A percentile compares a stretch with the other conserved stretches of the same genome.
Conservation (phyloP, 2,329 filamentous ascomycete species). For the Erysiphe pulchra region DNA sequence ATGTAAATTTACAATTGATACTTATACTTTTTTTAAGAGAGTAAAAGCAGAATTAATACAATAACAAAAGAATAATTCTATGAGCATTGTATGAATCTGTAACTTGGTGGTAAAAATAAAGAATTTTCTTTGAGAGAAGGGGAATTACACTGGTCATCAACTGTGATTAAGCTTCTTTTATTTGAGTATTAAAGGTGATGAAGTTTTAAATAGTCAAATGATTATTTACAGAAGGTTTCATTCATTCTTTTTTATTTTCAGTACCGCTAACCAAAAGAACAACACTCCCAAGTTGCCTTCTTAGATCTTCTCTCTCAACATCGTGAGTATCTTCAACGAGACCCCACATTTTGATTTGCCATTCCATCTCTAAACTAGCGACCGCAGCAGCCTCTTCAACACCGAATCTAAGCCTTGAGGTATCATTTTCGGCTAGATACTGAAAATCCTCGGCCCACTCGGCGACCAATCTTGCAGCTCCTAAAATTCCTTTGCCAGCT, state of each 20-base stretch:
- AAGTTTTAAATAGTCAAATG: too few species aligned
- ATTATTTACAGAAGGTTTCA: too few species aligned
- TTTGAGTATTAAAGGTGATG: too few species aligned
- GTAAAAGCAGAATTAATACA: too few species aligned
- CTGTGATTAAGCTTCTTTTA: too few species aligned
- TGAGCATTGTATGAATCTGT: too few species aligned
- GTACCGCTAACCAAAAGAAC: conserved; percentile 55
- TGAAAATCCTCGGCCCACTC: conserved; percentile 65
- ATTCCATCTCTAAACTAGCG: conserved; percentile 61
- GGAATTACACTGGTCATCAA: too few species aligned
- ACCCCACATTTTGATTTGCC: conserved; percentile 80
- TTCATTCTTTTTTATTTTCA: conserved; percentile 2
- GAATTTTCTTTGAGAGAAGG: too few species aligned
- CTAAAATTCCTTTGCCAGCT: conserved; percentile 65
- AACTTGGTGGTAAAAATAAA: too few species aligned
- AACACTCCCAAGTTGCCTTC: conserved; percentile 68
- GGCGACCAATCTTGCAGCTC: conserved; percentile 48
- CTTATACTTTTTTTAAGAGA: too few species aligned
- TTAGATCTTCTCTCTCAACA: conserved; percentile 74
- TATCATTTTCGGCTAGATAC: conserved; percentile 17
- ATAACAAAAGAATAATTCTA: too few species aligned
- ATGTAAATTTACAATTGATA: too few species aligned
- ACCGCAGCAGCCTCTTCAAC: conserved; percentile 60
- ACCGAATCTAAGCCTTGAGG: conserved; percentile 28
- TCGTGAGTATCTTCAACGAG: conserved; percentile 94